A percentile compares a stretch with the other conserved stretches of the same genome.
Conservation (phyloP, 192 early-diverging fungal species). For the Backusella circina region DNA sequence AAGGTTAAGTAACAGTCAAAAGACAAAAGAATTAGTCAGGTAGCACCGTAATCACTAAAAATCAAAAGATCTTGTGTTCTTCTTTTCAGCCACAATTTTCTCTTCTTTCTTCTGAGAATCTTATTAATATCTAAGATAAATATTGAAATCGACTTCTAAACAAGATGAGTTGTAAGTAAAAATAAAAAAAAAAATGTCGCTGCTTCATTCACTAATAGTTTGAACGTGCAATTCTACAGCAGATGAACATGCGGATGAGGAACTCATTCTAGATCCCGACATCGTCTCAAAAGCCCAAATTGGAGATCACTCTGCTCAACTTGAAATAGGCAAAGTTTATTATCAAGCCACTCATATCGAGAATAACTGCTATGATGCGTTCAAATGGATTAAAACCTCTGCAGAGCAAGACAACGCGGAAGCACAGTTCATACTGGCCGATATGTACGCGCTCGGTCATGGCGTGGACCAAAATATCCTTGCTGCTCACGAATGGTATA, state of each 20-base stretch:
- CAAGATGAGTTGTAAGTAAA: no score
- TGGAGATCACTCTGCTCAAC: neutral
- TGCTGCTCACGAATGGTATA: neutral
- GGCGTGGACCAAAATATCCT: neutral
- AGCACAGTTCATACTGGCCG: neutral
- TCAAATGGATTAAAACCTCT: neutral
- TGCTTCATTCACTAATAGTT: no score
- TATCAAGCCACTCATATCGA: neutral
- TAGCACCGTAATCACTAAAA: no score
- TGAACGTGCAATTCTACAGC: no score
- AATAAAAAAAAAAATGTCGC: no score
- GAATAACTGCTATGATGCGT: neutral
- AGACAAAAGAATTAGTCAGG: no score
- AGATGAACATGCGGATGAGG: neutral
- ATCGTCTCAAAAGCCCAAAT: neutral
- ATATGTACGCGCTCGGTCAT: neutral
- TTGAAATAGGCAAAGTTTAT: neutral
- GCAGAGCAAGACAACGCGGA: neutral
- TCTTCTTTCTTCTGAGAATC: no score
- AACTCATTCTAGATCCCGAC: neutral
- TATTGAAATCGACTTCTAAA: no score
- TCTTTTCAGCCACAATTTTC: no score
- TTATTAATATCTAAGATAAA: no score
- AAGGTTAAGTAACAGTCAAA: no score
- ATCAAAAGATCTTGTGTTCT: no score